These are phyloP conservation scores for Delphinella strobiligena DNA, from an alignment of 2,329 filamentous ascomycete species.

Conservation along the genomic window DNA sequence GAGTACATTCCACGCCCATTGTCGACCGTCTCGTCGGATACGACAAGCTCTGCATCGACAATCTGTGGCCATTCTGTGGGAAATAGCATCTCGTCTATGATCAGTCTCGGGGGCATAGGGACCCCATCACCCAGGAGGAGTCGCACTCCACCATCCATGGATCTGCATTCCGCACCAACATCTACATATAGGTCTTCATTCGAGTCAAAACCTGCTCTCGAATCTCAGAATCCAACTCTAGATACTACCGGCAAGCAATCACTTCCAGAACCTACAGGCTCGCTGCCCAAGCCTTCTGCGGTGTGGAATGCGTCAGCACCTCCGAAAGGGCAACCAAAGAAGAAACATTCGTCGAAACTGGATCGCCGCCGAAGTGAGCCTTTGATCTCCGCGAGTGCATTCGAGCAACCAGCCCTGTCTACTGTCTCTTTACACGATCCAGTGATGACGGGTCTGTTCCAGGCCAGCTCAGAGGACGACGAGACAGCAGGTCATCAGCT, in stretches of 20 bases:
- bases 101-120: constrained; percentile 37
- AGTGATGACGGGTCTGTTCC: constrained; percentile 8
- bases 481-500: neutral
- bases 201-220: neutral
- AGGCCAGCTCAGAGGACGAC: constrained; percentile 6
- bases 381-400: constrained; percentile 16
- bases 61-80: constrained; percentile 61
- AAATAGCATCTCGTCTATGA: constrained; percentile 67
- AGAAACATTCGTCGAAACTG: constrained; percentile 48
- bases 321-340: no score
- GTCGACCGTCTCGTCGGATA: constrained; percentile 75
- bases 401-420: constrained; percentile 17
- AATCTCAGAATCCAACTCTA: neutral
- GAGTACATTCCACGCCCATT: constrained; percentile 75
- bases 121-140: constrained; percentile 6
- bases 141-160: neutral
- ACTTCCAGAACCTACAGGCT: neutral
- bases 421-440: constrained; percentile 20
- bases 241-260: neutral
- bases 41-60: constrained; percentile 61
- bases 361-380: constrained; percentile 37
- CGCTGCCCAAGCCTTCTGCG: neutral
- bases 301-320: neutral
- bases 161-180: neutral
- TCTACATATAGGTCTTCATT: neutral